Evolutionary conservation across 345 rosid genomes (phyloP).

Genomic region (Lumnitzera racemosa): DNA sequence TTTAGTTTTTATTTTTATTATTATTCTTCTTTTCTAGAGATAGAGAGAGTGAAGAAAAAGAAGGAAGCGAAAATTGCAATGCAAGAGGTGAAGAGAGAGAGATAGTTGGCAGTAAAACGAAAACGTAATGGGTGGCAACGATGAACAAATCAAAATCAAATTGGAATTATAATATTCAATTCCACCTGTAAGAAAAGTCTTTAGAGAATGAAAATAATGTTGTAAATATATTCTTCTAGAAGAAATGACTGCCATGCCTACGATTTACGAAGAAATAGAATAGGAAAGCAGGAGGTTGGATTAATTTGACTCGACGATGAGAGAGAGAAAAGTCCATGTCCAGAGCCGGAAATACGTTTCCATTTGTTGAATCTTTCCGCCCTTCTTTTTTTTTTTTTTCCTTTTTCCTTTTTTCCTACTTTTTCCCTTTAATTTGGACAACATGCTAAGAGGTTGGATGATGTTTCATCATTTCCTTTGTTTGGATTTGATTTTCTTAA

Average conservation of each 20-base stretch:
- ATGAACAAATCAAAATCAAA: background rate
- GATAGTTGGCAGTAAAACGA: background rate
- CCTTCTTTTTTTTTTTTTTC: too few relatives aligned
- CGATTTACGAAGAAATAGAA: background rate
- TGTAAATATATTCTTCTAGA: constrained; percentile 8
- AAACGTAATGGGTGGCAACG: constrained; percentile 22
- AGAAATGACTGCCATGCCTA: background rate
- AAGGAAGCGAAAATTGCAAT: constrained; percentile 13
- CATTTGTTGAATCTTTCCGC: too few relatives aligned
- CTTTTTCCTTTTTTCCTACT: too few relatives aligned
- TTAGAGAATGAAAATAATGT: background rate
- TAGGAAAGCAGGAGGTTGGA: background rate
- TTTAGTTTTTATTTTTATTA: too few relatives aligned
- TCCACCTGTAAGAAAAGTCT: constrained; percentile 1
- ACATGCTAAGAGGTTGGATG: too few relatives aligned
- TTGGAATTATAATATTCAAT: background rate
- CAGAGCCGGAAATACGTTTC: background rate
- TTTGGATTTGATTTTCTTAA: too few relatives aligned
- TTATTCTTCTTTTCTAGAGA: background rate
- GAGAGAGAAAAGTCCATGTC: background rate
- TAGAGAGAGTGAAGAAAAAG: constrained; percentile 4
- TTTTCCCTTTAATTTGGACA: too few relatives aligned
- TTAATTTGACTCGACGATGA: constrained; percentile 5
- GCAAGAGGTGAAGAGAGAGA: constrained; percentile 16
- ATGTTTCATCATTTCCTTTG: too few relatives aligned